phyloP scores from a whole-genome alignment of 2,329 filamentous ascomycete species.

The Cercospora janseana region DNA sequence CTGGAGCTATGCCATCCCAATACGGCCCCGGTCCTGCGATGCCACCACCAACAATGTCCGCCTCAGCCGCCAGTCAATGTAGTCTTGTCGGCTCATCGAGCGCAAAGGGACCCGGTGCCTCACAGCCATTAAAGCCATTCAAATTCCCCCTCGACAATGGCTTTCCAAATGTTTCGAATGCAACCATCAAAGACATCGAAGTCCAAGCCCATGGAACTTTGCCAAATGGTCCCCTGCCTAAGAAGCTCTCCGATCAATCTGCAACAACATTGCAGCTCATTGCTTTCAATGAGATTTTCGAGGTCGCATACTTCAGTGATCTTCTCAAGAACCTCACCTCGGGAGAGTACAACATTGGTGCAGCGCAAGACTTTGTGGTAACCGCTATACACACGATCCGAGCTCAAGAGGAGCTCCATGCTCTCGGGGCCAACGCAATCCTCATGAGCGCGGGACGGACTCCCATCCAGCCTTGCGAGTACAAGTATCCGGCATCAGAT shows the following conservation, averaged over 20 bases:
- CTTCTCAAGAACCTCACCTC: constrained; percentile 65
- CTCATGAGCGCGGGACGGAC: constrained; percentile 47
- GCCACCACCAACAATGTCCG: too few relatives aligned
- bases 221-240: constrained; percentile 48
- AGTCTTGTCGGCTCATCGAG: not conserved
- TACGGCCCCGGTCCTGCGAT: too few relatives aligned
- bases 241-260: constrained; percentile 49
- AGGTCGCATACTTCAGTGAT: constrained; percentile 66
- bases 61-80: too few relatives aligned
- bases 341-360: constrained; percentile 46
- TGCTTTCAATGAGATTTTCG: constrained; percentile 69
- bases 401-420: constrained; percentile 66
- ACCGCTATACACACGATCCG: constrained; percentile 53
- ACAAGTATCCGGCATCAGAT: constrained; percentile 60
- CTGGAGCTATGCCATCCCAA: too few relatives aligned
- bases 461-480: constrained; percentile 63
- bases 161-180: constrained; percentile 52
- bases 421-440: constrained; percentile 57
- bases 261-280: constrained; percentile 57
- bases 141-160: constrained; percentile 51
- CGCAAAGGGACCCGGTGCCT: too few relatives aligned
- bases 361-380: constrained; percentile 44
- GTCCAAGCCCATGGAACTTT: constrained; percentile 47
- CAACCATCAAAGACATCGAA: constrained; percentile 59
- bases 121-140: too few relatives aligned